Base-by-base conservation (phyloP, 2,329 filamentous ascomycete genomes). In the Lachnellula hyalina region DNA sequence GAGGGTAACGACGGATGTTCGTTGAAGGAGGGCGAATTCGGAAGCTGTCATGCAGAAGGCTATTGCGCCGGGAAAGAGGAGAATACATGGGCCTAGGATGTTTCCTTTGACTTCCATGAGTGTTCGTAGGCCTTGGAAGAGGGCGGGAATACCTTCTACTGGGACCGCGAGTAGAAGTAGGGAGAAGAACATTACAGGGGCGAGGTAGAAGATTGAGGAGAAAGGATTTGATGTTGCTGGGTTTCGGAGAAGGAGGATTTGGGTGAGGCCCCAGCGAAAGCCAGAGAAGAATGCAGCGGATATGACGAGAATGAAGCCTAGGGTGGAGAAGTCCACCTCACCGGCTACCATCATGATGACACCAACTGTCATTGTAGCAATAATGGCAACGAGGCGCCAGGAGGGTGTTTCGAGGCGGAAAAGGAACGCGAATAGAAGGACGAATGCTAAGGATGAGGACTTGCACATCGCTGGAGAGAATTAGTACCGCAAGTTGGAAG, bases 261-360 rank as follows among this genome's bases (percentile, higher is more conserved):
- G 94, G 0, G 94, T 97, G n/a, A 99, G 76, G n/a, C 84, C 90
- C 94, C 94, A 99, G 65, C 94, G 87, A 75, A 99, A 96, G 52
- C 94, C 94, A 1, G 91, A 96, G 70, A 96, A 96, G 74, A 96
- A 94, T 51, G 91, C 90, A 12, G 94, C 92, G 0, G 87, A 85
- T 71, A 99, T 97, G 73, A 97, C 89, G 61, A 99, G 86, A 47
- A 90, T 73, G 71, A 99, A 99, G 42, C 94, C 94, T 32, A 90
- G 79, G 0, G 87, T 78, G 64, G 91, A 85, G 73, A 99, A 99
- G 49, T 90, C 85, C 38, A 95, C 86, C 73, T 99, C 94, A 57
- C 93, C 94, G 5, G 91, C 90, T 0, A 97, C 94, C 94, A 99
- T 99, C 85, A 97, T 95, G 58, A 99, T 80, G 8, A 99, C 93